phyloP scores from a whole-genome alignment of 2,329 filamentous ascomycete genomes.

The Fusarium caatingaense region DNA sequence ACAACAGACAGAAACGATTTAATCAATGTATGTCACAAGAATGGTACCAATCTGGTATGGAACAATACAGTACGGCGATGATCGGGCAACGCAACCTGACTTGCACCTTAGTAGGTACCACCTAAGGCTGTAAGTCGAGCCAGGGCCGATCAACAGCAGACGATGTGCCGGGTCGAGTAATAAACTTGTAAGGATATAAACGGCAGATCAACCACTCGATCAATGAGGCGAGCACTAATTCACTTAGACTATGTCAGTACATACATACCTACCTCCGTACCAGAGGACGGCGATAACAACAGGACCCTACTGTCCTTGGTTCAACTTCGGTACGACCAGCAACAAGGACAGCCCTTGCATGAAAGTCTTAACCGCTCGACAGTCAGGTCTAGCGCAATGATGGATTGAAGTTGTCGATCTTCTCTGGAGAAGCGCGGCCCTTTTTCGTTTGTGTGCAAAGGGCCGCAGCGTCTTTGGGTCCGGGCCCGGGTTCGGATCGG shows the following conservation, averaged over 20 bases:
- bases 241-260: not conserved
- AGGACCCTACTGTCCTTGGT: conserved; percentile 23
- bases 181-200: not conserved
- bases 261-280: not conserved
- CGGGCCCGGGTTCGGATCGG: conserved; percentile 43
- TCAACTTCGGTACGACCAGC: conserved; percentile 1
- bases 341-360: conserved; percentile 38
- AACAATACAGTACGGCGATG: conserved; percentile 26
- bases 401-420: conserved; percentile 8
- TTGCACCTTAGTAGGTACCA: not conserved
- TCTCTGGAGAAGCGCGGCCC: conserved; percentile 24
- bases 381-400: conserved; percentile 12
- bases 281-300: conserved; percentile 14
- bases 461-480: conserved; percentile 23
- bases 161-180: conserved; percentile 24
- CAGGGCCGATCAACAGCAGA: conserved; percentile 17
- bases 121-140: conserved; percentile 1
- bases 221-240: conserved; percentile 25
- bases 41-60: conserved; percentile 32
- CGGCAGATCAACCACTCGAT: conserved; percentile 23
- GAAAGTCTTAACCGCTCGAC: conserved; percentile 29
- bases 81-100: conserved; percentile 8
- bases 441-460: conserved; percentile 27
- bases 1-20: conserved; percentile 12
- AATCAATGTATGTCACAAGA: conserved; percentile 16